Evolutionary conservation across 2,329 filamentous ascomycete genomes (phyloP), one percentile per base, ranked within the genome.

Genomic region (Nemania sp.): DNA sequence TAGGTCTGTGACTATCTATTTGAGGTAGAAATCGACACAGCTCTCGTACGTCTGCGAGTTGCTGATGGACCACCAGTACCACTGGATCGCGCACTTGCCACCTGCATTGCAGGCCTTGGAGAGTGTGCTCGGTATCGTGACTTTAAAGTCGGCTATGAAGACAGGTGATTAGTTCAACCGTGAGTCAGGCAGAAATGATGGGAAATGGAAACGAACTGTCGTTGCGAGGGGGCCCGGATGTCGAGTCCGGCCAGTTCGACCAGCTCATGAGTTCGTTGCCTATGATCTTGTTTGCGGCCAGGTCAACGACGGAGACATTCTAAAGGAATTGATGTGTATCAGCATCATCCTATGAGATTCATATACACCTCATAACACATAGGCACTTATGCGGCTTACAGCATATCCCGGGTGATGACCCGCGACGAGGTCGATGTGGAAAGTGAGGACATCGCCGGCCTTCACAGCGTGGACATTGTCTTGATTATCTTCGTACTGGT

Each of bases 11-110:
- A 9, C 11, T 7, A 9, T 15, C 37, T 61, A 65, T 34, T 57
- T 32, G 13, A 70, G 46, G 13, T 68, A 66, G 54, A 89, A 87
- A 69, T 88, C 86, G 53, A 87, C 76, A 73, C 86, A 88, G 51
- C 80, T 80, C 76, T 86, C 82, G 70, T 88, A 88, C 11, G 85
- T 87, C 78, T 88, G 86, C 59, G 82, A 68, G 62, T 84, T 80
- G 56, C 75, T 76, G 15, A 74, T 70, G 3, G 84, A 83, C 62
- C 85, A 78, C 85, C 85, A 88, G 73, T 78, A 87, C 84, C 85
- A 87, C 73, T 88, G 85, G 47, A 88, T 57, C 11, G 67, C 71
- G 52, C 76, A 79, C 61, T 77, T 74, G 43, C 84, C 84, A 18
- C 79, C 77, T 11, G 72, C 78, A 39, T 78, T 72, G 71, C 84